These are phyloP conservation scores for Cucurbita pepo DNA, from an alignment of 306 rosid genomes.

Conservation along the genomic window DNA sequence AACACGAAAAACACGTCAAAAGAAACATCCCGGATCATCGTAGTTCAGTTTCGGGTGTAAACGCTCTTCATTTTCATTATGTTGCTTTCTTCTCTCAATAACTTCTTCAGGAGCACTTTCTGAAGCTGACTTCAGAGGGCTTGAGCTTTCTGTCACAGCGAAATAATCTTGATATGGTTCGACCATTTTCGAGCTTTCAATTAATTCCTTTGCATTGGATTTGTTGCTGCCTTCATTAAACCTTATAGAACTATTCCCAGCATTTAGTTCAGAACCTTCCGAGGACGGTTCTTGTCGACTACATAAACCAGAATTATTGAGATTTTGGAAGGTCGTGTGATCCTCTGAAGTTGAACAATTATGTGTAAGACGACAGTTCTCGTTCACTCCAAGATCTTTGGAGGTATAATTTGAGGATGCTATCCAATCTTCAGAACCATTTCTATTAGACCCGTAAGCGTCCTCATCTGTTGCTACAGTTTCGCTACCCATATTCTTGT, in stretches of 20 bases:
- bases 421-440: not conserved
- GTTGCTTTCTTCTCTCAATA: not conserved
- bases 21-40: not conserved
- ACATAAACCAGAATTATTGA: not conserved
- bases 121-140: not conserved
- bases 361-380: not conserved
- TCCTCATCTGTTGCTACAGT: constrained; percentile 9
- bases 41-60: not conserved
- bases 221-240: not conserved
- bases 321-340: not conserved
- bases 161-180: not conserved
- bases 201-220: not conserved
- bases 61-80: not conserved
- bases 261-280: not conserved
- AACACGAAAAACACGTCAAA: not conserved
- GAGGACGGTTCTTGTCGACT: not conserved
- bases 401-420: not conserved
- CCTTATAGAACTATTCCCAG: not conserved
- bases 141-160: not conserved
- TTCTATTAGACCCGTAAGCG: not conserved
- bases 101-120: not conserved
- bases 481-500: constrained; percentile 6
- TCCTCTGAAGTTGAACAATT: not conserved
- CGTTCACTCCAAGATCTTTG: not conserved
- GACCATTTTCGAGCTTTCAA: not conserved